Evolutionary conservation across 768 basidiomycete genomes (phyloP), one percentile per base, ranked within the genome.

Genomic region (Leccinum disarticulatum): DNA sequence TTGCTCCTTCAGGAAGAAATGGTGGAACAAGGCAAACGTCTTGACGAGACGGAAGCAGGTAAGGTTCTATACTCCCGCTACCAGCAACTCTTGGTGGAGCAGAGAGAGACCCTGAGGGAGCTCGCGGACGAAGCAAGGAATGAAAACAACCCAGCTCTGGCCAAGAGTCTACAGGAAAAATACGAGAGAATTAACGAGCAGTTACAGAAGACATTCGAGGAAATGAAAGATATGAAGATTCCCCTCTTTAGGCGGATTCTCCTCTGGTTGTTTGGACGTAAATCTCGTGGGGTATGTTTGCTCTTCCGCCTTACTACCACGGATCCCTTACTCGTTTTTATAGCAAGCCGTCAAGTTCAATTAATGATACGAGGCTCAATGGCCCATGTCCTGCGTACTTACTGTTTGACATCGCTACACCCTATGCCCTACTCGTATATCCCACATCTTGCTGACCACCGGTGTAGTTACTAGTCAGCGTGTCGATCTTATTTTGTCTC

Each of bases 31-130:
- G 11, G 47, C 1, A 68, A 61, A 27, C 59, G 43, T 36, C 52
- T 70, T 1, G 61, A 68, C 22, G 68, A 69, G 51, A 70, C 68
- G 1, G 66, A 65, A 31, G 68, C 68, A 2, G 68, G 46, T 6
- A 70, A 65, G 33, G 33, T 58, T 46, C 7, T 68, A 13, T 62
- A 62, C 11, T 65, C 54, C 51, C 65, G 57, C 5, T 35, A 56
- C n/a, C 67, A 70, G 25, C 46, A 22, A 10, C 60, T 67, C 15
- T 65, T 68, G 2, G 3, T 8, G 1, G 67, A 67, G 3, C 62
- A 70, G 48, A 68, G 10, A 25, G 61, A 13, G 33, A 50, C 38
- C 5, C 54, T 68, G 0, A 59, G 64, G 38, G 59, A 55, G 17
- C 67, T 68, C 9, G 61, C 67, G 14, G 57, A 69, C 5, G 59